Conservation (phyloP, 2,329 filamentous ascomycete species). For the Xylaria arbuscula region DNA sequence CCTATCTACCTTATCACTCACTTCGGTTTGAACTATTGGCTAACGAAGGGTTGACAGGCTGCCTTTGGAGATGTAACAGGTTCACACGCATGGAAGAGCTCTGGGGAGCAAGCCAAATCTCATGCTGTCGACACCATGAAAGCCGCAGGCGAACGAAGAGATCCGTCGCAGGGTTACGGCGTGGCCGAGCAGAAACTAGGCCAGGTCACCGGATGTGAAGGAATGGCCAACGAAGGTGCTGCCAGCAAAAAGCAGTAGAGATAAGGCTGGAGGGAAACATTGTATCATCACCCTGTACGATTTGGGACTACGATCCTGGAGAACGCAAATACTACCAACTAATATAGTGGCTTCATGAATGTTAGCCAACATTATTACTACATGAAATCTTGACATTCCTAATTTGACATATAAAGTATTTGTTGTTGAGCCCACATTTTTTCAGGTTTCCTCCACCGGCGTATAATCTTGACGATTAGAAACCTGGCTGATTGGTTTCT, state of each 20-base stretch:
- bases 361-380: too few species aligned
- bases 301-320: neutral
- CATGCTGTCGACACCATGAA: slow-evolving; percentile 72
- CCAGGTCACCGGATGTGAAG: slow-evolving; percentile 72
- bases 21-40: neutral
- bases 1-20: neutral
- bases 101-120: slow-evolving; percentile 72
- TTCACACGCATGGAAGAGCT: slow-evolving; percentile 70
- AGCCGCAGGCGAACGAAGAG: slow-evolving; percentile 66
- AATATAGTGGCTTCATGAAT: neutral
- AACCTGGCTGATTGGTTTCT: too few species aligned
- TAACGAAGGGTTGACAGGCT: slow-evolving; percentile 54
- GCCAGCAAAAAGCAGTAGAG: slow-evolving; percentile 55
- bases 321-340: neutral
- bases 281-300: slow-evolving; percentile 21
- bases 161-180: slow-evolving; percentile 68
- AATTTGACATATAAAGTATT: too few species aligned
- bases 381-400: too few species aligned
- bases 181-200: slow-evolving; percentile 73
- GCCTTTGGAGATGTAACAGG: slow-evolving; percentile 71
- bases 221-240: slow-evolving; percentile 73
- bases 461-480: too few species aligned
- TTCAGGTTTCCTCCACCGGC: too few species aligned
- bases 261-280: neutral
- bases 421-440: too few species aligned